Conservation (phyloP, 2,329 filamentous ascomycete genomes). For the Stemphylium beticola region DNA sequence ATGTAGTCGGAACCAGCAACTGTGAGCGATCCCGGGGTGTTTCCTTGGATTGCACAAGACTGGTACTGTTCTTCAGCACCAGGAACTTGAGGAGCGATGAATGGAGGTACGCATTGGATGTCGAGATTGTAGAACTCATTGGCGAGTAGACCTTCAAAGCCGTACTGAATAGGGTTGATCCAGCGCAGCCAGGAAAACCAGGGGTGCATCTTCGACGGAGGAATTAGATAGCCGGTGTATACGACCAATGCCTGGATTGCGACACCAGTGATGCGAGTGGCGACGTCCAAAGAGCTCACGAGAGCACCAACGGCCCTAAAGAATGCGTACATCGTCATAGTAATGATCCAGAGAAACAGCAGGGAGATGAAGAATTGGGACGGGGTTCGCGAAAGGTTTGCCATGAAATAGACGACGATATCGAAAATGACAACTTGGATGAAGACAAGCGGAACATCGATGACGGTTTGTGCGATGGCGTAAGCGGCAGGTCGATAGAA, state of each 20-base stretch:
- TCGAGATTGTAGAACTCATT: conserved; percentile 71
- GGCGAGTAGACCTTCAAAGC: conserved; percentile 70
- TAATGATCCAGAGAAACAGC: conserved; percentile 66
- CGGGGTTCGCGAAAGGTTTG: conserved; percentile 60
- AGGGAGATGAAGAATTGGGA: conserved; percentile 69
- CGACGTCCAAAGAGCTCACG: conserved; percentile 45
- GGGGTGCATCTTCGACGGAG: conserved; percentile 49
- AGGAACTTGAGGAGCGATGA: conserved; percentile 62
- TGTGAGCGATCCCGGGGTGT: conserved; percentile 57
- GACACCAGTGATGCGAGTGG: conserved; percentile 50
- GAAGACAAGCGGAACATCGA: conserved; percentile 64
- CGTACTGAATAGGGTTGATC: conserved; percentile 68
- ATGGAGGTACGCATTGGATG: conserved; percentile 62
- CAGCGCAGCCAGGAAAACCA: conserved; percentile 51
- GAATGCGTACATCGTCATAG: conserved; percentile 53
- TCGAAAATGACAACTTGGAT: conserved; percentile 66
- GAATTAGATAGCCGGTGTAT: conserved; percentile 51
- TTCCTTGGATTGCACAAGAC: conserved; percentile 66
- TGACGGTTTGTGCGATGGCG: conserved; percentile 63
- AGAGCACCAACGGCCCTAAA: conserved; percentile 48
- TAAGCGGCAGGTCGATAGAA: conserved; percentile 70
- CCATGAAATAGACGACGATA: conserved; percentile 68
- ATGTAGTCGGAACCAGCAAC: conserved; percentile 65
- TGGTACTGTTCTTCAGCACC: conserved; percentile 58
- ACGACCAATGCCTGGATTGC: conserved; percentile 50